Percentiles rank a stretch among this genome's conserved stretches.
phyloP scores from a whole-genome alignment of 345 rosid genomes.

The Eucalyptus sp. region DNA sequence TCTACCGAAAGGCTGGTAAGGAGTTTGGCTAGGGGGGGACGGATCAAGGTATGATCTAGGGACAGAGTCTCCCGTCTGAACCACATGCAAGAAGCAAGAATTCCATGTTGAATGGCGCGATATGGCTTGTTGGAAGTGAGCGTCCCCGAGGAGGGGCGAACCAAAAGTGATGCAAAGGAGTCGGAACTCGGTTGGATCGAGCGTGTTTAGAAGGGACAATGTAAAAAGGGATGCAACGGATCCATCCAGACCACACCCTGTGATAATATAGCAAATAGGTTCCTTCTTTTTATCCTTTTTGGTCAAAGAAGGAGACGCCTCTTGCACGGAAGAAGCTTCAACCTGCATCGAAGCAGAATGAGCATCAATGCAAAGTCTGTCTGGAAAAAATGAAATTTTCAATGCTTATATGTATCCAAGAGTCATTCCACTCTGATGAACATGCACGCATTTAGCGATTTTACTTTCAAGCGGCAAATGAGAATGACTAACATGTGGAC shows the following conservation, averaged over 20 bases:
- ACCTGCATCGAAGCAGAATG: not conserved
- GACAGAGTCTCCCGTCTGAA: no score
- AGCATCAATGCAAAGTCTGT: not conserved
- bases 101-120: conserved; percentile 16
- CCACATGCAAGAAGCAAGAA: conserved; percentile 50
- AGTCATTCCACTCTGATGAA: not conserved
- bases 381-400: not conserved
- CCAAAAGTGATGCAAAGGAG: conserved; percentile 54
- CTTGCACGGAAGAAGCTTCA: not conserved
- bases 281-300: no score
- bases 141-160: conserved; percentile 41
- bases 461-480: not conserved
- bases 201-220: conserved; percentile 35
- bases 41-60: no score
- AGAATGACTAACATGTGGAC: not conserved
- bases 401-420: not conserved
- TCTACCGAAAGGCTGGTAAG: no score
- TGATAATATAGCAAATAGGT: conserved; percentile 1
- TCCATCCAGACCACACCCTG: conserved; percentile 54
- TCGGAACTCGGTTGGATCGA: not conserved
- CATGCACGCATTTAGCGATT: not conserved
- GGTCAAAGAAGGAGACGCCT: no score
- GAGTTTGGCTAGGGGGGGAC: no score
- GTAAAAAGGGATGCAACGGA: conserved; percentile 62
- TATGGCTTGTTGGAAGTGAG: conserved; percentile 14